Evolutionary conservation across 129 eudicot genomes (phyloP), one percentile per base, ranked within the genome.

Genomic region (Flaveria robusta): DNA sequence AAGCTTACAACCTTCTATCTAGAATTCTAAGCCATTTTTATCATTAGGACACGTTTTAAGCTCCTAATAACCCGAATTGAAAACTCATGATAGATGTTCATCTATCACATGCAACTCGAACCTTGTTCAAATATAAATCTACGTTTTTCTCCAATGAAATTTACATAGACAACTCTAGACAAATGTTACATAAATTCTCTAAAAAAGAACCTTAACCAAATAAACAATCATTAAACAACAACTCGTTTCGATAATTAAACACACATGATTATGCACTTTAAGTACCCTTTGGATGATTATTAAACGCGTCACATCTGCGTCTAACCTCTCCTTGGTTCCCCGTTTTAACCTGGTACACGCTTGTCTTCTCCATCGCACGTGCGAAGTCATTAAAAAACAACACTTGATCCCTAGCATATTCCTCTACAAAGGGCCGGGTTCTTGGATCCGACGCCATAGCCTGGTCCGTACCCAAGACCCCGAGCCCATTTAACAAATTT

Each of bases 311-410:
- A 72, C 97, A 91, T 66, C 86, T 80, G 10, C 75, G 78, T 82
- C 96, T 90, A 46, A 90, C 77, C 67, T 91, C 97, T 52, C 97
- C 97, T 54, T 84, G 60, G 9, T 50, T 79, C 8, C 86, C 93
- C 3, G 88, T 86, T 75, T 84, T 86, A 19, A 91, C 81, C 41
- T 79, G 74, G 31, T 64, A 73, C 74, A 80, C 56, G 18, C 93
- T 86, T 26, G 86, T 66, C 82, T 88, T 91, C 79, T 77, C 89
- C 97, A 91, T 91, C 4, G 97, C 97, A 9, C 68, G 68, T 2
- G 87, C 87, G 56, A 91, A 91, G 26, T 85, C 93, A 45, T 66
- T 66, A 41, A 86, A 91, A 73, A 91, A 91, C 50, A 75, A 77
- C 0, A 29, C 81, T 56, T 79, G 66, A 58, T 91, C 88, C 52